phyloP scores from a whole-genome alignment of 106 monocot species.

The Cymbidium sinense region DNA sequence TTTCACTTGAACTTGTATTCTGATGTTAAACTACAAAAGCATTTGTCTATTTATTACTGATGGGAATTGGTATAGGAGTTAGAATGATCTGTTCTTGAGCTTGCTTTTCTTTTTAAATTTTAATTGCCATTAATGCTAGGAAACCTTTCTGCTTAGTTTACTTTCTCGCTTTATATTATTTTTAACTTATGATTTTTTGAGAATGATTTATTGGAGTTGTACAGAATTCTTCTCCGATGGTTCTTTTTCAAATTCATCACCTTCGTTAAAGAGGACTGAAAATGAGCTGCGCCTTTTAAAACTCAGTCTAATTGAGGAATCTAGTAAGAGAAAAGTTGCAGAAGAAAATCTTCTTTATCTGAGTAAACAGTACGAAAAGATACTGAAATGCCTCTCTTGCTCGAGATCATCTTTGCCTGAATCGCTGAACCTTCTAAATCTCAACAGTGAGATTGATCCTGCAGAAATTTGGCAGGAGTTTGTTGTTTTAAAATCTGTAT shows the following conservation, averaged over 20 bases:
- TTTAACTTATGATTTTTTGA: neutral
- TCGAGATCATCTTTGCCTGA: slow-evolving; percentile 10
- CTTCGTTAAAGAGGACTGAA: slow-evolving; percentile 11
- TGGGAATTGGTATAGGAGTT: neutral
- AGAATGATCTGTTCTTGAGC: neutral
- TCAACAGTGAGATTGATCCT: slow-evolving; percentile 21
- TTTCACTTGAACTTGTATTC: neutral
- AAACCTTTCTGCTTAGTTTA: neutral
- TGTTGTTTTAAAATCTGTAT: slow-evolving; percentile 24
- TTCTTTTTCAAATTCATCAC: slow-evolving; percentile 32
- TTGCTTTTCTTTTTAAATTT: neutral
- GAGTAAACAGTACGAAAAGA: slow-evolving; percentile 21
- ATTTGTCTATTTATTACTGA: neutral
- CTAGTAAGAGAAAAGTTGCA: slow-evolving; percentile 15
- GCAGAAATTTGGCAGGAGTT: slow-evolving; percentile 24
- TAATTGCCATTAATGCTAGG: neutral
- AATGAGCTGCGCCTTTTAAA: slow-evolving; percentile 29
- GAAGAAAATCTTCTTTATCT: slow-evolving; percentile 25
- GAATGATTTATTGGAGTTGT: neutral
- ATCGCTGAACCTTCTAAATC: slow-evolving; percentile 2
- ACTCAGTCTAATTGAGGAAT: slow-evolving; percentile 24
- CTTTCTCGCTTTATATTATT: neutral
- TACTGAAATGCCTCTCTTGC: slow-evolving; percentile 17
- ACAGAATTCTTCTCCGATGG: slow-evolving; percentile 56
- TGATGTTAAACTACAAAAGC: neutral